Evolutionary conservation across 2,329 filamentous ascomycete genomes (phyloP).

Genomic region (Cladosporium sp.): DNA sequence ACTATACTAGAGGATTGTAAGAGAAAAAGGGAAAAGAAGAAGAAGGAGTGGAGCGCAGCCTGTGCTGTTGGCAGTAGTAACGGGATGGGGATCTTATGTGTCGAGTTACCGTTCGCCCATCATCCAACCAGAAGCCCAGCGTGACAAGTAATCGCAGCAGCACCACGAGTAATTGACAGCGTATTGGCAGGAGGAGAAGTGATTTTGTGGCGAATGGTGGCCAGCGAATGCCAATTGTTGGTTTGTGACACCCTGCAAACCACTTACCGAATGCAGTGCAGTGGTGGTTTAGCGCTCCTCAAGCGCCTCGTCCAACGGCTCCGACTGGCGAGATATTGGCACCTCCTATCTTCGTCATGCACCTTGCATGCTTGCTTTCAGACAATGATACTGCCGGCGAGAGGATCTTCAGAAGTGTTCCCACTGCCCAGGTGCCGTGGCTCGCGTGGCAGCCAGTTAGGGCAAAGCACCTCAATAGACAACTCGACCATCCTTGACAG

Average conservation of each 20-base stretch:
- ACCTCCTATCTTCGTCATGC: background rate
- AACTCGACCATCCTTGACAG: background rate
- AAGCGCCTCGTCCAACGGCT: background rate
- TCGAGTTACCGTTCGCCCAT: background rate
- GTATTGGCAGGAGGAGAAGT: background rate
- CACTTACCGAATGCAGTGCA: background rate
- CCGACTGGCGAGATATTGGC: background rate
- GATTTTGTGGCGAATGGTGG: background rate
- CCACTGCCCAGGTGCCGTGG: background rate
- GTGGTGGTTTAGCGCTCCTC: background rate
- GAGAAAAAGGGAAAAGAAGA: background rate
- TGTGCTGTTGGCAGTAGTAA: background rate
- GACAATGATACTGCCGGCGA: background rate
- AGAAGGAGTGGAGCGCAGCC: slow-evolving; percentile 1
- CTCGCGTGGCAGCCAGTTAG: background rate
- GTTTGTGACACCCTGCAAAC: background rate
- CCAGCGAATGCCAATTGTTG: background rate
- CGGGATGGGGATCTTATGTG: slow-evolving; percentile 1
- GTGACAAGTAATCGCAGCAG: background rate
- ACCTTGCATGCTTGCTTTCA: background rate
- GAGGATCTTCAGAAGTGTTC: background rate
- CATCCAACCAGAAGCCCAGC: slow-evolving; percentile 3
- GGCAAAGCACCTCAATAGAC: slow-evolving; percentile 1
- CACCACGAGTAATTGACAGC: background rate
- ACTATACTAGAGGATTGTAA: background rate